Evolutionary conservation across 345 rosid genomes (phyloP).

Genomic region (Hibiscus mutabilis): DNA sequence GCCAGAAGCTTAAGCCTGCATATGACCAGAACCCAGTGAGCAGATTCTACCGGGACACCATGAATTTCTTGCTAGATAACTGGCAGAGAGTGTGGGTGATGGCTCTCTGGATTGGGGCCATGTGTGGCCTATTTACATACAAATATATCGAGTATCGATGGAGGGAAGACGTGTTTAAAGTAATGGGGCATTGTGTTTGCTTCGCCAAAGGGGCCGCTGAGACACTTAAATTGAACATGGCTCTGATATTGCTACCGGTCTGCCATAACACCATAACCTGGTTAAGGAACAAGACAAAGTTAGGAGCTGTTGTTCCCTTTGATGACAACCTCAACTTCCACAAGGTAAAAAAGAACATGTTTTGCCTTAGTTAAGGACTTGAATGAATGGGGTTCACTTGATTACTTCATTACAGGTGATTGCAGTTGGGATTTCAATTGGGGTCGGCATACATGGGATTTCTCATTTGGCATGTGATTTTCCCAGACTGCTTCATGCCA

Average conservation of each 20-base stretch:
- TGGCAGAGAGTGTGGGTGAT: slow-evolving; percentile 78
- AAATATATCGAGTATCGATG: slow-evolving; percentile 46
- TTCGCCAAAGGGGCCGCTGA: slow-evolving; percentile 81
- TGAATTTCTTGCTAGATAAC: slow-evolving; percentile 56
- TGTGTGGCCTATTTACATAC: slow-evolving; percentile 54
- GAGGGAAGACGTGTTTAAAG: slow-evolving; percentile 50
- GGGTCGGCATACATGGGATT: slow-evolving; percentile 54
- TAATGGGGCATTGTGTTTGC: slow-evolving; percentile 66
- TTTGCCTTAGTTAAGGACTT: neutral
- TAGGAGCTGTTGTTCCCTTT: slow-evolving; percentile 58
- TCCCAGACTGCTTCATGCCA: slow-evolving; percentile 53
- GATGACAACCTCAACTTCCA: slow-evolving; percentile 85
- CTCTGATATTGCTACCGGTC: slow-evolving; percentile 67
- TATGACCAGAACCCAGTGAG: slow-evolving; percentile 38
- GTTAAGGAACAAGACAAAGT: slow-evolving; percentile 63
- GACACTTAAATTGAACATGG: slow-evolving; percentile 68
- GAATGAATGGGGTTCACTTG: neutral
- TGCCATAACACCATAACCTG: slow-evolving; percentile 79
- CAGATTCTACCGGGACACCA: slow-evolving; percentile 31
- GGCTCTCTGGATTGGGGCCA: slow-evolving; percentile 46
- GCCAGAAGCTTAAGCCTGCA: slow-evolving; percentile 68
- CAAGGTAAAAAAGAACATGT: slow-evolving; percentile 35
- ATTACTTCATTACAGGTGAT: slow-evolving; percentile 39
- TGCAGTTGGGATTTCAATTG: slow-evolving; percentile 50
- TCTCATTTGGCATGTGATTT: slow-evolving; percentile 67